phyloP scores from a whole-genome alignment of 1,284 basidiomycete species.

The Apiotrichum mycotoxinovorans region DNA sequence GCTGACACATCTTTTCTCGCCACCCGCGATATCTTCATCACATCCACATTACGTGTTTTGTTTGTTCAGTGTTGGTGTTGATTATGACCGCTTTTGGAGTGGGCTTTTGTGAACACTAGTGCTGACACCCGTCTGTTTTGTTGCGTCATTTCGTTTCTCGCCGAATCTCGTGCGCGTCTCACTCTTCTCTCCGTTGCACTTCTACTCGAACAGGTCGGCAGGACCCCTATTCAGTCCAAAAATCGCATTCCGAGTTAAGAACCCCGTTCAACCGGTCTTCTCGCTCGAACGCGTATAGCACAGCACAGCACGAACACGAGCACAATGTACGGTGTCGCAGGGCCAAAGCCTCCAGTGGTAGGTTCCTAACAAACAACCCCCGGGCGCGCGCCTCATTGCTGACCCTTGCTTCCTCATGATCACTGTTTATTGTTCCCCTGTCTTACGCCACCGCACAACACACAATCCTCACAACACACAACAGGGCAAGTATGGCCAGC shows the following conservation, averaged over 20 bases:
- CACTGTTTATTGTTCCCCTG: neutral
- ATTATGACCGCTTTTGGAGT: too few relatives aligned
- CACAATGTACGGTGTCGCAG: slow-evolving; percentile 32
- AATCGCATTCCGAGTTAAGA: slow-evolving; percentile 5
- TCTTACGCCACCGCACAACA: too few relatives aligned
- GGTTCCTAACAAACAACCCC: slow-evolving; percentile 1
- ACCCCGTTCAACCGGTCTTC: slow-evolving; percentile 6
- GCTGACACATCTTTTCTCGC: slow-evolving; percentile 4
- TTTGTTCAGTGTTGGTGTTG: neutral
- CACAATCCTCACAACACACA: too few relatives aligned
- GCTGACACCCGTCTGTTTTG: neutral
- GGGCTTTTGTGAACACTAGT: neutral
- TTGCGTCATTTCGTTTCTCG: neutral
- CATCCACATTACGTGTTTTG: neutral
- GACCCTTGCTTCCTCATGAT: neutral
- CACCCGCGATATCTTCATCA: neutral
- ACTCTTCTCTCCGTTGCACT: neutral
- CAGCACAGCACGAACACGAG: neutral
- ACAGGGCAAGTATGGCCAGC: slow-evolving; percentile 57
- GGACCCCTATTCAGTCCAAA: neutral
- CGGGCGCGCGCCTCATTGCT: too few relatives aligned
- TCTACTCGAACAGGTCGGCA: neutral
- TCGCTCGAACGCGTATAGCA: slow-evolving; percentile 1
- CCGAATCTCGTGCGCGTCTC: too few relatives aligned
- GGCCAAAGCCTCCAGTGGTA: slow-evolving; percentile 36